Conservation (phyloP, 2,329 filamentous ascomycete genomes). For the Raffaelea deltoideospora region DNA sequence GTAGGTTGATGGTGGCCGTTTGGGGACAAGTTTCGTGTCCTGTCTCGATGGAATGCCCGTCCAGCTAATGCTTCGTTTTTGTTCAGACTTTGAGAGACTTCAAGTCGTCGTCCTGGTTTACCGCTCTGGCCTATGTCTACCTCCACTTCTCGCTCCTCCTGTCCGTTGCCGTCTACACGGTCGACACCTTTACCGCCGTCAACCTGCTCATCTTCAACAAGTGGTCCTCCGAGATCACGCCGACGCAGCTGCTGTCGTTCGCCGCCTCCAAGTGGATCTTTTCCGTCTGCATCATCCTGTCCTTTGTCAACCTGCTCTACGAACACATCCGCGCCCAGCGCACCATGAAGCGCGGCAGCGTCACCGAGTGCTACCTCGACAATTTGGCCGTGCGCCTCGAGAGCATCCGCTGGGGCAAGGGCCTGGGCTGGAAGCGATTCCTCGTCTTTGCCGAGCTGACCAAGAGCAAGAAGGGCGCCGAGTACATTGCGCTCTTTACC, state of each 20-base stretch:
- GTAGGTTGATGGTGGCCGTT: too few relatives aligned
- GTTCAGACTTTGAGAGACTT: constrained; percentile 53
- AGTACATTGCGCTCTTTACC: constrained; percentile 81
- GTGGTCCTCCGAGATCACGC: constrained; percentile 75
- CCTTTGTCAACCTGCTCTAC: constrained; percentile 65
- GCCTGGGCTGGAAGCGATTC: constrained; percentile 75
- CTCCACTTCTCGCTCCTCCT: constrained; percentile 68
- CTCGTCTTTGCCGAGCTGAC: constrained; percentile 85
- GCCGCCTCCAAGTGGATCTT: constrained; percentile 89
- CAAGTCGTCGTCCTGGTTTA: constrained; percentile 63
- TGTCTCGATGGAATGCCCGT: neutral
- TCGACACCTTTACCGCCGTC: constrained; percentile 87
- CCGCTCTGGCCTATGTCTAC: constrained; percentile 68
- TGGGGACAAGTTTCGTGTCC: constrained; percentile 2
- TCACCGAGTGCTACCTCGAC: constrained; percentile 86
- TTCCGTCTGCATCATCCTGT: constrained; percentile 78
- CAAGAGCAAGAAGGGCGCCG: constrained; percentile 77
- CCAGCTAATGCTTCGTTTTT: neutral
- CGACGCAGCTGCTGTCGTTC: constrained; percentile 52
- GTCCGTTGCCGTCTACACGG: constrained; percentile 70
- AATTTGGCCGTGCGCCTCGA: constrained; percentile 73
- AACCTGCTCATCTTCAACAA: constrained; percentile 79
- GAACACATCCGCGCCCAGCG: constrained; percentile 67
- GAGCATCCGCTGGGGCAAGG: constrained; percentile 58
- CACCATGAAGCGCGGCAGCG: constrained; percentile 70